Conservation (phyloP, 768 basidiomycete species). For the Collybiopsis confluens region DNA sequence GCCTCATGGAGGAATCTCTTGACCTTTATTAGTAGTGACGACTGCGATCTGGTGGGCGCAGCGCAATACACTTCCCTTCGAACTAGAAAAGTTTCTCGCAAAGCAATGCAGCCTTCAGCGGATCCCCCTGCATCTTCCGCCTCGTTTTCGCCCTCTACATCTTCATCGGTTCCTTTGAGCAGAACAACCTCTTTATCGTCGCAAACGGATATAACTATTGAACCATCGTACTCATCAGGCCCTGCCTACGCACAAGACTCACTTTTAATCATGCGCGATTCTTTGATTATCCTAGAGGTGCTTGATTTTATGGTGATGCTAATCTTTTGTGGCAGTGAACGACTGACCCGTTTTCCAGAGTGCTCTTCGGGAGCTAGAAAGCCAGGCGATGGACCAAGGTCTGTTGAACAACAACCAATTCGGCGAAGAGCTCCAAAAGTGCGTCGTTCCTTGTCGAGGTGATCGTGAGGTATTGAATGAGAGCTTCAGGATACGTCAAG, state of each 20-base stretch:
- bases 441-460: neutral
- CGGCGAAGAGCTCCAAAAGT: neutral
- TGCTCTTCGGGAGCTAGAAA: neutral
- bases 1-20: neutral
- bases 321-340: no score
- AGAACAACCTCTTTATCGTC: neutral
- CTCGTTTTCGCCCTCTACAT: constrained; percentile 10
- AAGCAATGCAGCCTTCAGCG: constrained; percentile 1
- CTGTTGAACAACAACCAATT: neutral
- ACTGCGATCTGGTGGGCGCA: neutral
- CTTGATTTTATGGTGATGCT: no score
- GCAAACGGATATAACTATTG: neutral
- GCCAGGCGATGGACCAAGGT: neutral
- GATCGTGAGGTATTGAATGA: neutral
- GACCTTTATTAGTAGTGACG: neutral
- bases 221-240: neutral
- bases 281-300: neutral
- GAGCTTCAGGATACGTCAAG: neutral
- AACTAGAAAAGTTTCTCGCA: neutral
- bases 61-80: constrained; percentile 3
- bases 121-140: neutral
- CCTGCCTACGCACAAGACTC: neutral
- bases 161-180: neutral
- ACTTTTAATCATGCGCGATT: neutral
- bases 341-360: neutral